A percentile compares a stretch with the other conserved stretches of the same genome.
Evolutionary conservation across 805 yeast genomes (phyloP).

Genomic region (Ogataea haglerorum): DNA sequence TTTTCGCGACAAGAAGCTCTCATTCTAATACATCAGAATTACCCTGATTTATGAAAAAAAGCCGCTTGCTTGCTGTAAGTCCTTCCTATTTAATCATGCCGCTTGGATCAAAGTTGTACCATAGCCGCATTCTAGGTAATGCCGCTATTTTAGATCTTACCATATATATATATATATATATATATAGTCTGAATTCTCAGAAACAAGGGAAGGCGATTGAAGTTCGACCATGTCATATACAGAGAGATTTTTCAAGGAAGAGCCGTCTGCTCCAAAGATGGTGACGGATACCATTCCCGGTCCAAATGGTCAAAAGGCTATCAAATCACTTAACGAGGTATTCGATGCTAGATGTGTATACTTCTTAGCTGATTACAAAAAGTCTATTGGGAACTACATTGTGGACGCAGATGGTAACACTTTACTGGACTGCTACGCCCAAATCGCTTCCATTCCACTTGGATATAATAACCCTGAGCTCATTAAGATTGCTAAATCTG

Average conservation of each 20-base stretch:
- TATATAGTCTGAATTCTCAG: too few relatives aligned
- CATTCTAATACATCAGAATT: background rate
- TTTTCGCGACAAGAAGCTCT: too few relatives aligned
- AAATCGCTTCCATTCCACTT: constrained; percentile 79
- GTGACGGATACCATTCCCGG: constrained; percentile 69
- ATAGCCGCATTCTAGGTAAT: background rate
- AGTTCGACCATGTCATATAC: constrained; percentile 29
- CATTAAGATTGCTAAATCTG: constrained; percentile 63
- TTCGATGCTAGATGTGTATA: constrained; percentile 72
- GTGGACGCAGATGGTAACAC: constrained; percentile 78
- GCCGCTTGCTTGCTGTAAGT: background rate
- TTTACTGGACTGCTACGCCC: constrained; percentile 73
- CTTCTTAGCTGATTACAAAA: constrained; percentile 71
- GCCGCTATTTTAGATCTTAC: background rate
- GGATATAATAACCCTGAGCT: constrained; percentile 85
- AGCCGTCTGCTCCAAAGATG: constrained; percentile 70
- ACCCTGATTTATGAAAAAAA: background rate
- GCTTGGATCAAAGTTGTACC: background rate
- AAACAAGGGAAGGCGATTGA: too few relatives aligned
- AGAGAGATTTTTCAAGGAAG: constrained; percentile 67
- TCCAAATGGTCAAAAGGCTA: constrained; percentile 54
- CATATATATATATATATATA: background rate
- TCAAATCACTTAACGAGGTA: constrained; percentile 54
- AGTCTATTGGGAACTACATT: constrained; percentile 75
- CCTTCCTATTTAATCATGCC: constrained; percentile 8